Evolutionary conservation across 2,329 filamentous ascomycete genomes (phyloP).

Genomic region (Chaetomium olivaceum): DNA sequence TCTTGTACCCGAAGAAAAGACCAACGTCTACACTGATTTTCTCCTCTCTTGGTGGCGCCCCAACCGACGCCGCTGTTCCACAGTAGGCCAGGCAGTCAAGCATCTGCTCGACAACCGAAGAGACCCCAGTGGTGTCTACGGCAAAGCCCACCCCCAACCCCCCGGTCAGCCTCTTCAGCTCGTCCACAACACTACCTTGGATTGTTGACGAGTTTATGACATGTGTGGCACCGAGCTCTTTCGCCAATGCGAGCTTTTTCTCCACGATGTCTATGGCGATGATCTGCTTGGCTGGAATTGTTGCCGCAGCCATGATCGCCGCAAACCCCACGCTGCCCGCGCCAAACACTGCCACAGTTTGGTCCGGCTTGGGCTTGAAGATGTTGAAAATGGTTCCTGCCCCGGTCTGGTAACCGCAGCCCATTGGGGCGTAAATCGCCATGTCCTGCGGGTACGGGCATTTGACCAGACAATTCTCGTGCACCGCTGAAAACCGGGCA

Average conservation of each 20-base stretch:
- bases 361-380: slow-evolving; percentile 31
- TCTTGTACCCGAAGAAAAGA: slow-evolving; percentile 34
- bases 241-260: slow-evolving; percentile 45
- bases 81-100: slow-evolving; percentile 36
- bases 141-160: slow-evolving; percentile 19
- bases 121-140: slow-evolving; percentile 31
- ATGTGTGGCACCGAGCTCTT: slow-evolving; percentile 47
- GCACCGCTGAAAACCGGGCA: slow-evolving; percentile 33
- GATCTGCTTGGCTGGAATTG: slow-evolving; percentile 37
- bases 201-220: slow-evolving; percentile 37
- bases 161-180: slow-evolving; percentile 10
- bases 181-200: neutral
- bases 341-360: slow-evolving; percentile 42
- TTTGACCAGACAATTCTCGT: slow-evolving; percentile 32
- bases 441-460: slow-evolving; percentile 34
- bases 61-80: slow-evolving; percentile 40
- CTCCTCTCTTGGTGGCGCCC: slow-evolving; percentile 34
- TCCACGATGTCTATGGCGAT: slow-evolving; percentile 50
- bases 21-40: slow-evolving; percentile 28
- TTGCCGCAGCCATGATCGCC: slow-evolving; percentile 43
- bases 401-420: slow-evolving; percentile 48
- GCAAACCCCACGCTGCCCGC: slow-evolving; percentile 45
- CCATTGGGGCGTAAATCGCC: slow-evolving; percentile 42
- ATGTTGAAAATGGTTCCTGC: slow-evolving; percentile 45
- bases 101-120: slow-evolving; percentile 35